Percentiles rank a stretch among this genome's conserved stretches.
These are phyloP conservation scores for Colletotrichum musae DNA, from an alignment of 2,329 filamentous ascomycete genomes.

Conservation along the genomic window DNA sequence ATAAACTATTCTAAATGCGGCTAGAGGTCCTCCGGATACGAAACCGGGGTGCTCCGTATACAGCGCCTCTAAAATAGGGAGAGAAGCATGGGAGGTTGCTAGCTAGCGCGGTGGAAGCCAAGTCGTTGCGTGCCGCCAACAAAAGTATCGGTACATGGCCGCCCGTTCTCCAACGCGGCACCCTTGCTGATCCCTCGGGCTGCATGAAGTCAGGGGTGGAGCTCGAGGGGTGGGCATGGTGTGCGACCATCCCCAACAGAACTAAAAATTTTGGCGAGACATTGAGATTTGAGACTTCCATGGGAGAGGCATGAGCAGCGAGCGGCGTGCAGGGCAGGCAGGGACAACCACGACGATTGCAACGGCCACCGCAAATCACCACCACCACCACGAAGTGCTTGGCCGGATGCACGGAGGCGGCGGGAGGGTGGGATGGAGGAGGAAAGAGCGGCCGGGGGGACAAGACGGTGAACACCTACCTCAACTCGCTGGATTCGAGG, in stretches of 20 bases:
- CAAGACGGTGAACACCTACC: neutral
- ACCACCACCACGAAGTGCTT: neutral
- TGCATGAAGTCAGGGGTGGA: slow-evolving; percentile 41
- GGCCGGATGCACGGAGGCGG: too few relatives aligned
- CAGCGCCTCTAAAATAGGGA: slow-evolving; percentile 32
- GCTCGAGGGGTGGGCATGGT: slow-evolving; percentile 38
- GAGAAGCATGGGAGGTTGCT: neutral
- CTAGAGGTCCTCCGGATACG: too few relatives aligned
- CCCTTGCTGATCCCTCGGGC: slow-evolving; percentile 41
- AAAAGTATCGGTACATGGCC: slow-evolving; percentile 46
- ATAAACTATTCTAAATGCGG: too few relatives aligned
- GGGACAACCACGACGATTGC: slow-evolving; percentile 13
- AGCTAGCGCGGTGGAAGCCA: neutral
- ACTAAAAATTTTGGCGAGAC: slow-evolving; percentile 51
- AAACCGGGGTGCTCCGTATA: too few relatives aligned
- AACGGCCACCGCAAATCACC: neutral
- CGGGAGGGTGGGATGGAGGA: neutral
- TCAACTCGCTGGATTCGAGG: neutral
- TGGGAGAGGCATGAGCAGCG: neutral
- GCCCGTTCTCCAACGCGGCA: slow-evolving; percentile 39
- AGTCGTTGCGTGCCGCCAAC: slow-evolving; percentile 22
- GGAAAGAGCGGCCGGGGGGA: neutral
- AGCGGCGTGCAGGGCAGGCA: neutral
- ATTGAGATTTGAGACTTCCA: slow-evolving; percentile 40
- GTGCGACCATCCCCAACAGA: slow-evolving; percentile 58